A percentile compares a stretch with the other conserved stretches of the same genome.
Evolutionary conservation across 2,329 filamentous ascomycete genomes (phyloP).

Genomic region (Fusarium fujikuroi): DNA sequence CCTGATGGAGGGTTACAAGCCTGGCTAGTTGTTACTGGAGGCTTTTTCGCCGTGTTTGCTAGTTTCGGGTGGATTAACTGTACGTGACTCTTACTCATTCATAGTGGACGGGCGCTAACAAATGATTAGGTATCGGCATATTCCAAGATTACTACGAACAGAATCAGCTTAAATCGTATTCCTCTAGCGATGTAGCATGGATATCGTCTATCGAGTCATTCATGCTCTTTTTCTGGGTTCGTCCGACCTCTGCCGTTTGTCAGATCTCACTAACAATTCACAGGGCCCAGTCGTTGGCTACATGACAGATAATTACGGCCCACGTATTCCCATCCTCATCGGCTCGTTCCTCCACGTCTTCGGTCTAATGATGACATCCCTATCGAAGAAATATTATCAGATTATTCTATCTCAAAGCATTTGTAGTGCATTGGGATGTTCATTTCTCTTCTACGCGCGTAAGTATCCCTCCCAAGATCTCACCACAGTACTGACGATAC

Average conservation of each 20-base stretch:
- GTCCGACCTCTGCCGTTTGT: accelerated
- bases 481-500: background rate
- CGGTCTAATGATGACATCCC: slow-evolving; percentile 70
- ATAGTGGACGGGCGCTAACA: background rate
- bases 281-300: slow-evolving; percentile 69
- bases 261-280: accelerated
- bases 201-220: slow-evolving; percentile 15
- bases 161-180: slow-evolving; percentile 4
- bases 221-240: slow-evolving; percentile 21
- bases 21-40: background rate
- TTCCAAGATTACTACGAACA: slow-evolving; percentile 14
- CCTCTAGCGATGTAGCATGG: slow-evolving; percentile 6
- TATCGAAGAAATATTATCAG: slow-evolving; percentile 56
- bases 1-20: slow-evolving; percentile 12
- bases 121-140: background rate
- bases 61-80: slow-evolving; percentile 25
- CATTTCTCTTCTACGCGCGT: slow-evolving; percentile 34
- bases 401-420: slow-evolving; percentile 55
- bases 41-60: slow-evolving; percentile 8
- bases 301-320: slow-evolving; percentile 71
- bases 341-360: slow-evolving; percentile 69
- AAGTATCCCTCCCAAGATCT: accelerated
- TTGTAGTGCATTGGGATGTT: slow-evolving; percentile 50
- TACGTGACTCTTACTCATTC: accelerated
- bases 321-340: slow-evolving; percentile 63